Evolutionary conservation across 805 yeast species (phyloP).

Genomic region (Pichia exigua): DNA sequence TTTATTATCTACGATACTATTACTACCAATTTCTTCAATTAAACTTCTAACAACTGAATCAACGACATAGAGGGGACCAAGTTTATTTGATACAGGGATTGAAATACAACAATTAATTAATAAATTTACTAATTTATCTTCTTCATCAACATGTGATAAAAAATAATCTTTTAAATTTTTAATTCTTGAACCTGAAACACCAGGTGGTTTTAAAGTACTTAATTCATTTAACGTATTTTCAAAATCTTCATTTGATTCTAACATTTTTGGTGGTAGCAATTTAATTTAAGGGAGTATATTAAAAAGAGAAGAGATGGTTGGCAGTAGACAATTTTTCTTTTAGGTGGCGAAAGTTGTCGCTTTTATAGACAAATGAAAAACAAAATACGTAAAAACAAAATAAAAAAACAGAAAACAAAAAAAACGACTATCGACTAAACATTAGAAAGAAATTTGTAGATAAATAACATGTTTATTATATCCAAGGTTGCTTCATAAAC

Average conservation of each 20-base stretch:
- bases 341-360: background rate
- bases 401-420: no score
- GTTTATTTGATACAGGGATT: constrained; percentile 72
- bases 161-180: constrained; percentile 77
- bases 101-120: constrained; percentile 62
- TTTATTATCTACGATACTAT: constrained; percentile 32
- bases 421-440: background rate
- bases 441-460: background rate
- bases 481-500: background rate
- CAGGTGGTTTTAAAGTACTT: constrained; percentile 66
- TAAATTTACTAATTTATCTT: constrained; percentile 46
- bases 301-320: no score
- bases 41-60: constrained; percentile 88
- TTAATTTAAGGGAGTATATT: background rate
- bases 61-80: constrained; percentile 84
- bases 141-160: constrained; percentile 46
- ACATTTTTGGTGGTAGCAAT: constrained; percentile 22
- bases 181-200: constrained; percentile 94
- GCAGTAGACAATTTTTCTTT: background rate
- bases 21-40: constrained; percentile 50
- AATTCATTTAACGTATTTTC: constrained; percentile 42
- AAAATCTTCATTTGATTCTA: constrained; percentile 36
- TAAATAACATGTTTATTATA: no score
- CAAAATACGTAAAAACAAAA: background rate
- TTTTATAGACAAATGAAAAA: background rate